Conservation (phyloP, 1,139 yeast genomes). For the Meyerozyma athensensis region DNA sequence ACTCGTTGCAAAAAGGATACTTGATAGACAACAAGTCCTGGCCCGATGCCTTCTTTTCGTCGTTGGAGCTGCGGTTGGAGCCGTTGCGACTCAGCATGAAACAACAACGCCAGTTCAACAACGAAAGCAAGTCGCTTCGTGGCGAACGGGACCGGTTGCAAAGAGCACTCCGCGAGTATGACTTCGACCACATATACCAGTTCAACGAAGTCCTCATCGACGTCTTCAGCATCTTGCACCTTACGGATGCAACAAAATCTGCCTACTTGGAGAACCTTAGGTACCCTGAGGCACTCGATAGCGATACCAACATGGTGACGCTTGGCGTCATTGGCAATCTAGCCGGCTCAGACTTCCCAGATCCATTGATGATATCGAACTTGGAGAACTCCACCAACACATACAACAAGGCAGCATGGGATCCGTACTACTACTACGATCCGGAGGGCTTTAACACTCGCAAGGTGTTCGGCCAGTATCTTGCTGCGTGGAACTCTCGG, state of each 20-base stretch:
- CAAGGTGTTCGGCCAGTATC: constrained; percentile 10
- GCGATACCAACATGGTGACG: constrained; percentile 9
- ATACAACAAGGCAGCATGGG: constrained; percentile 4
- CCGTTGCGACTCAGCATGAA: neutral
- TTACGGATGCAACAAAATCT: neutral
- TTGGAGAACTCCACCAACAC: constrained; percentile 6
- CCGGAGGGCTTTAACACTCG: constrained; percentile 14
- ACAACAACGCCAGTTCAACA: constrained; percentile 4
- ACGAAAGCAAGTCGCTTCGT: constrained; percentile 9
- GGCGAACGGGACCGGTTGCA: constrained; percentile 15
- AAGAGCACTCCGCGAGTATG: constrained; percentile 10
- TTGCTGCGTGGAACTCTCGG: constrained; percentile 11
- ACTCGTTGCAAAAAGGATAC: constrained; percentile 4
- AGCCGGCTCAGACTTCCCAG: constrained; percentile 15
- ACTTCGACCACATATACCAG: constrained; percentile 15
- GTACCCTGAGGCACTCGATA: neutral
- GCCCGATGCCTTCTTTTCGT: constrained; percentile 9
- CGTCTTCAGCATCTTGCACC: constrained; percentile 7
- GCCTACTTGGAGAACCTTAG: neutral
- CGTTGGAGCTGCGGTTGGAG: constrained; percentile 9
- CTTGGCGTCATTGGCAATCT: constrained; percentile 17
- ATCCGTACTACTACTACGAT: constrained; percentile 8
- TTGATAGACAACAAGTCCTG: constrained; percentile 9
- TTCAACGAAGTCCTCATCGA: constrained; percentile 17
- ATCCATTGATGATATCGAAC: constrained; percentile 16